A percentile compares a stretch with the other conserved stretches of the same genome.
These are phyloP conservation scores for Arthrinium puccinioides DNA, from an alignment of 2,329 filamentous ascomycete genomes.

Conservation along the genomic window DNA sequence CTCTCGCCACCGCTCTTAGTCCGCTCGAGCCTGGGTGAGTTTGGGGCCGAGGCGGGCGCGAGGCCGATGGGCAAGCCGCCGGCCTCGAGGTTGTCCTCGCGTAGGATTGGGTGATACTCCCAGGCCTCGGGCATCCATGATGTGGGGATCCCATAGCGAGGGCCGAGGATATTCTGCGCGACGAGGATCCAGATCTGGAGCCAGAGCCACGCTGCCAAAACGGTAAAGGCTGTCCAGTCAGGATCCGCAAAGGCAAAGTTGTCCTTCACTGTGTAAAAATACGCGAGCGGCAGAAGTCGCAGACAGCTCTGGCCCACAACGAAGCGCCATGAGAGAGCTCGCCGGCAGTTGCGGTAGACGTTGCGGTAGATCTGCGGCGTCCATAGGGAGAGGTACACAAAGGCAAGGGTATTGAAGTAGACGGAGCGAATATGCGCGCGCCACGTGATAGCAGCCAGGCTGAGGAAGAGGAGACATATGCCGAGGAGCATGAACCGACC, in stretches of 20 bases:
- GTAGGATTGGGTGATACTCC: slow-evolving; percentile 88
- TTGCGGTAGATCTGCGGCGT: slow-evolving; percentile 88
- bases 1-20: slow-evolving; percentile 18
- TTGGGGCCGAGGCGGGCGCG: slow-evolving; percentile 40
- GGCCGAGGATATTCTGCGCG: slow-evolving; percentile 78
- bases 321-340: slow-evolving; percentile 86
- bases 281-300: slow-evolving; percentile 72
- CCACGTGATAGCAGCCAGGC: slow-evolving; percentile 55
- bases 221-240: slow-evolving; percentile 57
- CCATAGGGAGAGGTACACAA: slow-evolving; percentile 86
- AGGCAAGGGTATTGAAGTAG: slow-evolving; percentile 57
- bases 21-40: slow-evolving; percentile 23
- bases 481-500: slow-evolving; percentile 50
- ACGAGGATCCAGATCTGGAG: slow-evolving; percentile 72
- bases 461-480: slow-evolving; percentile 49
- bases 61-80: slow-evolving; percentile 76
- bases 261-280: slow-evolving; percentile 71
- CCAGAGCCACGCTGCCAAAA: slow-evolving; percentile 76
- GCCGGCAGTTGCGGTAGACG: slow-evolving; percentile 80
- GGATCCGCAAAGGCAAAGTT: slow-evolving; percentile 76
- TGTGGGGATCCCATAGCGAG: slow-evolving; percentile 74
- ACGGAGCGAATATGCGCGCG: slow-evolving; percentile 44
- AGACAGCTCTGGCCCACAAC: slow-evolving; percentile 76
- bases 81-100: slow-evolving; percentile 74
- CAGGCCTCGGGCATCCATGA: slow-evolving; percentile 69